Percentiles rank a stretch among this genome's conserved stretches.
These are phyloP conservation scores for Phytomonas sp. DNA, from an alignment of 208 protist species.

Conservation along the genomic window DNA sequence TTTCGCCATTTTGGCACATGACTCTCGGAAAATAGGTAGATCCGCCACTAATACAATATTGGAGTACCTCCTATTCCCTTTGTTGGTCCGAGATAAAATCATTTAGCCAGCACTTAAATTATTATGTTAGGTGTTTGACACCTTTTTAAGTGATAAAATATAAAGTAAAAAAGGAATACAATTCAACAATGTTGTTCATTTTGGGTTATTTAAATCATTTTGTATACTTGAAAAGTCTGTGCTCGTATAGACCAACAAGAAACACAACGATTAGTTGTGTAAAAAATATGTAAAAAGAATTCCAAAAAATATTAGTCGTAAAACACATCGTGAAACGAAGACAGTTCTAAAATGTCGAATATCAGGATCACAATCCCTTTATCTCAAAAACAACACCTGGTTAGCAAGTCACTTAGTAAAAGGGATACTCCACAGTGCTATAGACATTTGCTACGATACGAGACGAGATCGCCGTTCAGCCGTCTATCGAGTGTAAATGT, in stretches of 20 bases:
- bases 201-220: constrained; percentile 8
- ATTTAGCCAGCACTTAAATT: too few species aligned
- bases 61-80: background rate
- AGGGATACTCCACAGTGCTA: constrained; percentile 29
- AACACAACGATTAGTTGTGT: background rate
- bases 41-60: background rate
- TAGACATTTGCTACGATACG: constrained; percentile 35
- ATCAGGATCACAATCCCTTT: background rate
- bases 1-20: background rate
- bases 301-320: background rate
- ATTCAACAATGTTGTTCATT: background rate
- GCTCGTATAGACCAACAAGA: background rate
- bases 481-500: constrained; percentile 34
- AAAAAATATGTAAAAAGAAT: constrained; percentile 1
- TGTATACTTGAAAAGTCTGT: background rate
- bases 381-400: background rate
- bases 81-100: too few species aligned
- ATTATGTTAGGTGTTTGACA: too few species aligned
- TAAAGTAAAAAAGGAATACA: too few species aligned
- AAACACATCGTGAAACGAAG: background rate
- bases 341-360: background rate
- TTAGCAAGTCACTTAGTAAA: constrained; percentile 10
- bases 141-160: too few species aligned
- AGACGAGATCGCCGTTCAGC: constrained; percentile 30
- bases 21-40: background rate